Evolutionary conservation across 805 yeast genomes (phyloP), one percentile per base, ranked within the genome.

Genomic region (Metschnikowia noctiluminum): DNA sequence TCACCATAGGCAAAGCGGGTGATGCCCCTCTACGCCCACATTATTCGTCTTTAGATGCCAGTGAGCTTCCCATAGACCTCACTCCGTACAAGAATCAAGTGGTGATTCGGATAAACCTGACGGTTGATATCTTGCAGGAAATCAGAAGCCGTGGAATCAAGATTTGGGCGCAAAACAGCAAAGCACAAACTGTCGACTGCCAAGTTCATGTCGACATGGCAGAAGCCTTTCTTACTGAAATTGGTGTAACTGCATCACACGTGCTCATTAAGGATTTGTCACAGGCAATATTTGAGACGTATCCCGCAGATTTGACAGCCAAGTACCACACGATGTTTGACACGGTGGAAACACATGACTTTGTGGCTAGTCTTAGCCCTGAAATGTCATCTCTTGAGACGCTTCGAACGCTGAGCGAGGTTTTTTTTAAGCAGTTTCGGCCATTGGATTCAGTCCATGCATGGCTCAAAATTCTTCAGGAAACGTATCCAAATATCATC

Each of bases 391-490:
- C 47, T 1, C 36, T 28, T 8, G 49, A 50, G 39, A 45, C 35
- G 28, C 41, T 50, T 36, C 28, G n/a, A 28, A 47, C 46, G 10
- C 42, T 56, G 44, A 57, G 72, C 0, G 87, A 84, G 50, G 53
- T 81, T 4, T 89, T 89, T 62, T 89, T 89, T 64, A 77, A 75
- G 52, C 83, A 81, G 43, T 89, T 81, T 66, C 74, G 91, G 51
- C 81, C 85, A 30, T 68, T 88, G 51, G 77, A 78, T 30, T 78
- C 89, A 4, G 84, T 90, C 15, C 76, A 87, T 57, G 70, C 82
- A 0, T 89, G 96, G 95, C 71, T 85, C 54, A 85, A 81, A 40
- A 57, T 82, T 21, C 59, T 89, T 16, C 71, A 74, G 51, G 74
- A 77, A 46, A 76, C 87, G 1, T 87, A 78, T 62, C 89, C 95